These are phyloP conservation scores for Agastache rugosa DNA, from an alignment of 257 asterid species.

Conservation along the genomic window DNA sequence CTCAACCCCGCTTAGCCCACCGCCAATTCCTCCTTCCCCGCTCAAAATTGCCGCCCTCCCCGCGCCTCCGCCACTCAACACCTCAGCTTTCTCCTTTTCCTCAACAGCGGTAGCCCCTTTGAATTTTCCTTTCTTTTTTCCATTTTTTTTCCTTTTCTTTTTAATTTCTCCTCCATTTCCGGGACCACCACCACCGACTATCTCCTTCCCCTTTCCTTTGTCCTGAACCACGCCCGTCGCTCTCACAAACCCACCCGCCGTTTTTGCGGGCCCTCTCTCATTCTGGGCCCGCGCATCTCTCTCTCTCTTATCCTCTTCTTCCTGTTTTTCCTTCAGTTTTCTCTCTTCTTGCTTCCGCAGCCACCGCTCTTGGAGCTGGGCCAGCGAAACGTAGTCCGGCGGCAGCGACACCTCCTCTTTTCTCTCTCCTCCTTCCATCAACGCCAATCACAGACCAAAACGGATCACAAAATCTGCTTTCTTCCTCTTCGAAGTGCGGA, in stretches of 20 bases:
- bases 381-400: constrained; percentile 65
- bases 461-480: not conserved
- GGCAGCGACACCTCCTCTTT: constrained; percentile 54
- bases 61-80: constrained; percentile 3
- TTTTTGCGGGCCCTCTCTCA: constrained; percentile 18
- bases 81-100: constrained; percentile 21
- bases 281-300: constrained; percentile 9
- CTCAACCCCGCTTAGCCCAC: constrained; percentile 23
- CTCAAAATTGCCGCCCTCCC: constrained; percentile 3
- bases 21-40: constrained; percentile 28
- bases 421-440: constrained; percentile 44
- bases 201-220: constrained; percentile 46
- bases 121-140: not conserved
- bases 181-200: constrained; percentile 12
- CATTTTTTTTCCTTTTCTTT: not conserved
- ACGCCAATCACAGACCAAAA: not conserved
- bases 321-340: constrained; percentile 34
- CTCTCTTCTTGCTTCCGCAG: constrained; percentile 47
- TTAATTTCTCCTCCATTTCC: constrained; percentile 13
- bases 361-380: constrained; percentile 69
- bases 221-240: constrained; percentile 29
- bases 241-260: constrained; percentile 6
- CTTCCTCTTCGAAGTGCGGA: not conserved
- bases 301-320: constrained; percentile 29
- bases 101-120: constrained; percentile 28